These are phyloP conservation scores for Cnidoscolus chayamansa DNA, from an alignment of 441 rosid species.

Conservation along the genomic window DNA sequence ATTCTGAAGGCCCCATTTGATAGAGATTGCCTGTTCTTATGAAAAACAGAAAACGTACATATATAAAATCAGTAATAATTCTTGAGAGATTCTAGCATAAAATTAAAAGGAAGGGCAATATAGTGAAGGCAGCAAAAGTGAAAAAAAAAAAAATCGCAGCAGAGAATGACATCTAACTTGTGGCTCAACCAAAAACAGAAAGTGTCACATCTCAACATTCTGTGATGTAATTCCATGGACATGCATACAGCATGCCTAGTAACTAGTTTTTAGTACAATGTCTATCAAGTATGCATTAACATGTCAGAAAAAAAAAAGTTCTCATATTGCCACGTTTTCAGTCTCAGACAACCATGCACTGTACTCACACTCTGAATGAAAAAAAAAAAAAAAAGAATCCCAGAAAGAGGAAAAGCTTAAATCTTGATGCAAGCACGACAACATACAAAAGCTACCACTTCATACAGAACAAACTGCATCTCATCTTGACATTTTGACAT, in stretches of 20 bases:
- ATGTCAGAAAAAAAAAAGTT: background rate
- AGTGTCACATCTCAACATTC: background rate
- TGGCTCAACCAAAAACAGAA: background rate
- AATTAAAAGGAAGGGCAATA: background rate
- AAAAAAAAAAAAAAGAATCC: background rate
- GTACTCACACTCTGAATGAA: too few relatives aligned
- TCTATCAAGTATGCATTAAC: background rate
- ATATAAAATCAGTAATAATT: background rate
- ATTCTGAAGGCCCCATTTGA: conserved; percentile 16
- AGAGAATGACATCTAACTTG: background rate
- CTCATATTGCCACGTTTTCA: background rate
- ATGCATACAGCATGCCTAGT: background rate
- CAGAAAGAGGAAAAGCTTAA: background rate
- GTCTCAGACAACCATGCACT: background rate
- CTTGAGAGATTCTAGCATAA: background rate
- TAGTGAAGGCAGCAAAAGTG: background rate
- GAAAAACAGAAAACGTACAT: background rate
- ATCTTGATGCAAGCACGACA: background rate
- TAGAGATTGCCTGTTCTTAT: conserved; percentile 22
- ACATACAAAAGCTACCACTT: too few relatives aligned
- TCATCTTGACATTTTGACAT: background rate
- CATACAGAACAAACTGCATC: background rate
- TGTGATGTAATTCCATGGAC: background rate
- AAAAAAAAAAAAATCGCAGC: background rate
- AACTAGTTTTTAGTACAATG: background rate